Evolutionary conservation across 2,329 filamentous ascomycete genomes (phyloP).

Genomic region (Stenocarpella maydis): DNA sequence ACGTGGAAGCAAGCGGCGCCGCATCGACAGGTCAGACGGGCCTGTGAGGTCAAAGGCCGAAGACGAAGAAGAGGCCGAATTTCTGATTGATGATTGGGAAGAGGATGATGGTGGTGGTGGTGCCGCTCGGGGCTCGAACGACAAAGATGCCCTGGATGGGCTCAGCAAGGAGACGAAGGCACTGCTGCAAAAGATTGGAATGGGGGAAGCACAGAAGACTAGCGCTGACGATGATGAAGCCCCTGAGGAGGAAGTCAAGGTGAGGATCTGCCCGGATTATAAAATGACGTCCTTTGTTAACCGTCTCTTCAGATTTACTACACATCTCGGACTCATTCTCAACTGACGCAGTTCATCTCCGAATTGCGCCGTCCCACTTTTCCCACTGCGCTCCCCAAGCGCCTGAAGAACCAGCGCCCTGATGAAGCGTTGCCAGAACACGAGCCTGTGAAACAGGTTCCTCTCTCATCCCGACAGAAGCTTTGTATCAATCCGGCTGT

Average conservation of each 20-base stretch:
- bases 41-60: constrained; percentile 35
- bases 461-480: constrained; percentile 86
- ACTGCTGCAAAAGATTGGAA: constrained; percentile 72
- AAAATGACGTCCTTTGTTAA: not conserved
- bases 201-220: constrained; percentile 48
- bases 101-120: constrained; percentile 49
- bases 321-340: constrained; percentile 92
- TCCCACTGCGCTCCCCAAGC: constrained; percentile 71
- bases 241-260: constrained; percentile 73
- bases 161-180: constrained; percentile 79
- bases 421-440: constrained; percentile 38
- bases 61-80: constrained; percentile 69
- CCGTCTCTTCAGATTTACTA: constrained; percentile 73
- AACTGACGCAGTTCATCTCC: constrained; percentile 85
- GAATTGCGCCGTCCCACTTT: constrained; percentile 83
- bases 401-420: constrained; percentile 38
- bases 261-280: constrained; percentile 41
- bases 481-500: constrained; percentile 91
- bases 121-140: constrained; percentile 40
- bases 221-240: constrained; percentile 49
- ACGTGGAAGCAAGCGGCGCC: constrained; percentile 56
- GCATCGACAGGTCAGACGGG: constrained; percentile 48
- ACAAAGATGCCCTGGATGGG: constrained; percentile 55
- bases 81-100: constrained; percentile 76
- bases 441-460: constrained; percentile 80